phyloP scores from a whole-genome alignment of 2,329 filamentous ascomycete species.

The Lanzia echinophila region DNA sequence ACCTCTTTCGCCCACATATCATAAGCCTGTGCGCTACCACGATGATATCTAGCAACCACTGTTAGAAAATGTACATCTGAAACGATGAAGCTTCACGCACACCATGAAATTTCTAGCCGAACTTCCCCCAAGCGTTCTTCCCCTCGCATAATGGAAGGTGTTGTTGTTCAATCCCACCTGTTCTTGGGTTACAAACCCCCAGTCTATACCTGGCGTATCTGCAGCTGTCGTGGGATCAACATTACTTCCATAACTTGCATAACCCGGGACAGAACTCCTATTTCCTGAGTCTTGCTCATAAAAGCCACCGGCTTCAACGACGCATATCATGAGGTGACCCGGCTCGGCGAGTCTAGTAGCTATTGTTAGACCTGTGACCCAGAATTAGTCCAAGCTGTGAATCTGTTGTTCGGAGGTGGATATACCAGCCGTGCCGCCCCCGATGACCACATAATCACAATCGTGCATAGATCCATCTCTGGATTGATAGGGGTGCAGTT shows the following conservation, averaged over 20 bases:
- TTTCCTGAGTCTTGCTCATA: not conserved
- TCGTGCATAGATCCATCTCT: not conserved
- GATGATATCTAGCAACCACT: not conserved
- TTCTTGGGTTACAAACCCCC: constrained; percentile 1
- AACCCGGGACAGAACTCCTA: not conserved
- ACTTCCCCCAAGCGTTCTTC: constrained; percentile 31
- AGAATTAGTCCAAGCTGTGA: no score
- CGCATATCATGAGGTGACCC: not conserved
- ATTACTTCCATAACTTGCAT: constrained; percentile 1
- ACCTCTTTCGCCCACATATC: constrained; percentile 1
- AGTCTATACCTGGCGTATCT: constrained; percentile 8
- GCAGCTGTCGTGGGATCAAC: not conserved
- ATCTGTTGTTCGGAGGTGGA: not conserved
- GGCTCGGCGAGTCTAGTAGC: constrained; percentile 6
- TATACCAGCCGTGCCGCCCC: not conserved
- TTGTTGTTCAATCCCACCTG: not conserved
- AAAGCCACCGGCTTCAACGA: not conserved
- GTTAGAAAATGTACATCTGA: not conserved
- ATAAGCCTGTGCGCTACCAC: not conserved
- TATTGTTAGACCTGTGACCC: constrained; percentile 12
- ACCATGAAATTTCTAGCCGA: constrained; percentile 33
- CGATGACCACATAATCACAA: constrained; percentile 5
- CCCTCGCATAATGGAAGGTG: constrained; percentile 24
- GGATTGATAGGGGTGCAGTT: not conserved
- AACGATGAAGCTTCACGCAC: not conserved